A percentile compares a stretch with the other conserved stretches of the same genome.
Conservation (phyloP, 2,329 filamentous ascomycete species). For the Pezicula neosporulosa region DNA sequence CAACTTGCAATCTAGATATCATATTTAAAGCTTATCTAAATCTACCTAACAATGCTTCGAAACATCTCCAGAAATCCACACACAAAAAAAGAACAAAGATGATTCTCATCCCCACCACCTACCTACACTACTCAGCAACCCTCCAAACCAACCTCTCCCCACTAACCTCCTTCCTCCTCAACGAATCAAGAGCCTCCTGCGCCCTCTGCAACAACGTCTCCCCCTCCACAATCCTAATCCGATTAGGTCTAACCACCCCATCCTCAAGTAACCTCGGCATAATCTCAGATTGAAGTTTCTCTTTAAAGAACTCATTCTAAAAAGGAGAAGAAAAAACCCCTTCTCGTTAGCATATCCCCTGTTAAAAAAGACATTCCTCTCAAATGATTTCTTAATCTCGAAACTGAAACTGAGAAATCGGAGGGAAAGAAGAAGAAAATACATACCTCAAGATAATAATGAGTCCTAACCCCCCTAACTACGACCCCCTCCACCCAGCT, state of each 20-base stretch:
- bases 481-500: constrained; percentile 50
- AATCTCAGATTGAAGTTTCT: constrained; percentile 20
- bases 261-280: constrained; percentile 28
- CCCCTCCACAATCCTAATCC: constrained; percentile 36
- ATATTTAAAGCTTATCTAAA: no score
- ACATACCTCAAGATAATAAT: constrained; percentile 47
- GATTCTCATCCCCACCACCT: no score
- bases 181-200: constrained; percentile 37
- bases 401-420: no score
- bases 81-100: no score
- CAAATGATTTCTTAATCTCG: no score
- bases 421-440: no score
- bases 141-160: constrained; percentile 38
- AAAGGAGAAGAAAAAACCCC: no score
- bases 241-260: constrained; percentile 37
- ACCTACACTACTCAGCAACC: constrained; percentile 5
- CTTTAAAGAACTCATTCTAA: constrained; percentile 52
- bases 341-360: no score
- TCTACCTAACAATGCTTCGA: no score
- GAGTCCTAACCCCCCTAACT: constrained; percentile 50
- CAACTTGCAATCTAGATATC: no score
- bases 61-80: no score
- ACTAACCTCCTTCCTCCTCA: constrained; percentile 40
- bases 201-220: constrained; percentile 28
- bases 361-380: no score